Base-by-base conservation (phyloP, 1,139 yeast species). In the Geotrichum europaeum region DNA sequence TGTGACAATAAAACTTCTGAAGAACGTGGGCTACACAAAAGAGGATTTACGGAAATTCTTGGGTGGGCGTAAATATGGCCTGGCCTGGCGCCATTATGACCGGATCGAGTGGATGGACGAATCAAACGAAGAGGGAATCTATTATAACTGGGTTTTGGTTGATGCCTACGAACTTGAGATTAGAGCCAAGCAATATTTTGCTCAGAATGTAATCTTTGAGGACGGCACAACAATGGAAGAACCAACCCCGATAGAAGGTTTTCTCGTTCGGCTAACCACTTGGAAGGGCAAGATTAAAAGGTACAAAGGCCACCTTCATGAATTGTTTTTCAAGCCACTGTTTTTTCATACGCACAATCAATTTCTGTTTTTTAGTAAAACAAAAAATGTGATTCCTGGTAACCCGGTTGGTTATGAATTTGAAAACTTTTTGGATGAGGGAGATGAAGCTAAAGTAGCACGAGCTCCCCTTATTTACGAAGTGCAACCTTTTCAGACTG, bases 171-270 rank as follows among this genome's bases (percentile, higher is more conserved):
- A 78, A 59, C 72, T 88, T 25, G 91, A 89, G 66, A 68, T 87
- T 13, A 76, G 95, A 55, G 79, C 80, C n/a, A 74, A 81, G 53
- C 66, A 72, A 13, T 81, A 82, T 52, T 80, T 79, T 60, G 78
- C 85, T 1, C 73, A 77, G 51, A 60, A 60, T 3, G 72, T 78
- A 1, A 60, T 51, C 20, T 64, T 65, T 9, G 66, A 64, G 22
- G 63, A 64, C 22, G 69, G 68, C 6, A 53, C 56, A 6, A 59
- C 49, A 28, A 55, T 70, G 61, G 64, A 67, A 1, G 94, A 87
- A 67, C 96, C 96, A 0, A 64, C 73, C 0, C 85, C 95, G 0
- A 72, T 89, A 9, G 96, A 89, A 73, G 97, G 97, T 0, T 89
- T 87, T 70, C 72, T 90, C 15, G 77, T 83, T 1, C 78, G 87